A percentile compares a stretch with the other conserved stretches of the same genome.
phyloP scores from a whole-genome alignment of 805 yeast species.

The Yarrowia deformans region DNA sequence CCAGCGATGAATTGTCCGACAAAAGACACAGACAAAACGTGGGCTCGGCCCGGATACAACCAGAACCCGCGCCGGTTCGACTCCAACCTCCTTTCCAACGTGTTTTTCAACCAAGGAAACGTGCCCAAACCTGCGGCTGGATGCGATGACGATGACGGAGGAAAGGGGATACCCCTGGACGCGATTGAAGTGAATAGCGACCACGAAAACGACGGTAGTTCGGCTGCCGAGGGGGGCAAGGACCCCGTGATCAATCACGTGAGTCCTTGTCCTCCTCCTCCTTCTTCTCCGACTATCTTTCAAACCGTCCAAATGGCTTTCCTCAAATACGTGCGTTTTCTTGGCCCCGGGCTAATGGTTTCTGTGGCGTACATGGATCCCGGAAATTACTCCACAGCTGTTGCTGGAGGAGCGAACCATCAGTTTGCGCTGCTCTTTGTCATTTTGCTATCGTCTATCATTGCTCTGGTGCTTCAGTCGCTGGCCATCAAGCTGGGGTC shows the following conservation, averaged over 20 bases:
- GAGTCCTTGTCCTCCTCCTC: background rate
- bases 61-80: conserved; percentile 24
- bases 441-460: conserved; percentile 76
- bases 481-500: conserved; percentile 89
- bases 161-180: conserved; percentile 12
- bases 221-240: background rate
- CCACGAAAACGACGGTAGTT: background rate
- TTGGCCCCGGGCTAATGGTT: conserved; percentile 98
- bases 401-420: conserved; percentile 90
- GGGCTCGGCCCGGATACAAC: conserved; percentile 34
- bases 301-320: conserved; percentile 15
- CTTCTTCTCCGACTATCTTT: background rate
- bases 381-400: conserved; percentile 95
- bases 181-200: conserved; percentile 1
- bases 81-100: conserved; percentile 20
- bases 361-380: conserved; percentile 97
- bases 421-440: conserved; percentile 80
- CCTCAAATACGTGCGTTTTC: conserved; percentile 61
- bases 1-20: conserved; percentile 27
- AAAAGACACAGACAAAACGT: conserved; percentile 33
- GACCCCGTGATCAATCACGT: conserved; percentile 1
- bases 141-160: background rate
- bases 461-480: conserved; percentile 87
- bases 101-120: conserved; percentile 22
- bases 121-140: background rate